phyloP scores from a whole-genome alignment of 345 rosid species.

The Salix viminalis region DNA sequence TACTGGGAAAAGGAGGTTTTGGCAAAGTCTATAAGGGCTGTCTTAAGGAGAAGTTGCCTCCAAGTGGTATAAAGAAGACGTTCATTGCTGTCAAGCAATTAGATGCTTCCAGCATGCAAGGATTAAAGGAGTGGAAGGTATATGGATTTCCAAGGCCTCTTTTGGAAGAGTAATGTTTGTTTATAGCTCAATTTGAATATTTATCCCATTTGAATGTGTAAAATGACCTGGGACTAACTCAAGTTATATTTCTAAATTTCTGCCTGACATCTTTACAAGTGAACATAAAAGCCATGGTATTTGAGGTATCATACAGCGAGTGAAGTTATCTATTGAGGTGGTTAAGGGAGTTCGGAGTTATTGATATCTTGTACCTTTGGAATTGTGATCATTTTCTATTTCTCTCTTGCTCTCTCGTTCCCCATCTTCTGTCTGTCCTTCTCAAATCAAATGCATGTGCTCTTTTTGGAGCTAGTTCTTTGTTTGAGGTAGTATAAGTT shows the following conservation, averaged over 20 bases:
- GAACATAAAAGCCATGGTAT: background rate
- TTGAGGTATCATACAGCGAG: background rate
- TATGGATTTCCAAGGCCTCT: background rate
- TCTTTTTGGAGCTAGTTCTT: background rate
- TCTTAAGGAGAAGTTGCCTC: slow-evolving; percentile 14
- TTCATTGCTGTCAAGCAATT: slow-evolving; percentile 15
- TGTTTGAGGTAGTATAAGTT: background rate
- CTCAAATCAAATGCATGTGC: no score
- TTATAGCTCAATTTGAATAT: background rate
- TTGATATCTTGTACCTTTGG: no score
- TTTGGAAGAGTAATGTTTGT: background rate
- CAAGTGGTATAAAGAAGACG: background rate
- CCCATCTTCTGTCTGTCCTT: no score
- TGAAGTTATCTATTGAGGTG: background rate
- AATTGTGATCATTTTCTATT: no score
- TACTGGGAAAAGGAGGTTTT: slow-evolving; percentile 21
- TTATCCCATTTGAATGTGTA: background rate
- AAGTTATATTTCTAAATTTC: no score
- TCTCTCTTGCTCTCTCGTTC: no score
- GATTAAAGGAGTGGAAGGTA: slow-evolving; percentile 15
- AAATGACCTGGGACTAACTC: background rate
- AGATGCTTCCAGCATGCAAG: slow-evolving; percentile 14
- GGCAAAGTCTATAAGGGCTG: slow-evolving; percentile 13
- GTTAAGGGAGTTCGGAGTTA: background rate
- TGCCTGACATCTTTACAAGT: background rate